Evolutionary conservation across 2,329 filamentous ascomycete species (phyloP).

Genomic region (Madurella mycetomatis): DNA sequence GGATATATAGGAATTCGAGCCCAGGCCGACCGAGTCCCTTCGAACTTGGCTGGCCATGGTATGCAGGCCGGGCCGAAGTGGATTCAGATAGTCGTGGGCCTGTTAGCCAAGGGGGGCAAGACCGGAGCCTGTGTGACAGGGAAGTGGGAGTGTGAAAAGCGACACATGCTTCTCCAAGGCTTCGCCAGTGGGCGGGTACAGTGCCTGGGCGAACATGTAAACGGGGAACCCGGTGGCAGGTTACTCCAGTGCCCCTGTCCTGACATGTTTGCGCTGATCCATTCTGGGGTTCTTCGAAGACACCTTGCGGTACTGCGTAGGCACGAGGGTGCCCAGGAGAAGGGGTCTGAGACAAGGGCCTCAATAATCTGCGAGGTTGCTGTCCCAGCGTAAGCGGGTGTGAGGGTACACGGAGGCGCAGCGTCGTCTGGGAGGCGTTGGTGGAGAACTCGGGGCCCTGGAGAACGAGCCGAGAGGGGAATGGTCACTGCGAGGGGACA

Average conservation of each 20-base stretch:
- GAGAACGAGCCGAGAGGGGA: constrained; percentile 12
- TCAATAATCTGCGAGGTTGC: constrained; percentile 15
- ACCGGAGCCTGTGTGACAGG: constrained; percentile 13
- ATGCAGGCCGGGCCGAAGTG: constrained; percentile 17
- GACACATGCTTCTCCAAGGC: constrained; percentile 9
- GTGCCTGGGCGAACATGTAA: neutral
- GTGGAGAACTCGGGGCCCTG: constrained; percentile 14
- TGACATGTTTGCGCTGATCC: constrained; percentile 5
- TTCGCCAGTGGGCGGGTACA: constrained; percentile 4
- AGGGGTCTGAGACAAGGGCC: constrained; percentile 20
- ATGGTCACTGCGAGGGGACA: constrained; percentile 14
- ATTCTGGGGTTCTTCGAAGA: constrained; percentile 12
- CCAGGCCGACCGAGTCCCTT: constrained; percentile 9
- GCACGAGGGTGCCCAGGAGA: constrained; percentile 22
- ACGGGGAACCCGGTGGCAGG: neutral
- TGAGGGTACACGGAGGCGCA: constrained; percentile 5
- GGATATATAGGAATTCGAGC: constrained; percentile 30
- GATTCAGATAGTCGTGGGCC: constrained; percentile 14
- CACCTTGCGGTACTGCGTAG: constrained; percentile 11
- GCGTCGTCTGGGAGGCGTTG: constrained; percentile 3
- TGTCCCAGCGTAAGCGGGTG: neutral
- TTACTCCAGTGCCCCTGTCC: constrained; percentile 9
- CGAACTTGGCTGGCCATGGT: constrained; percentile 4
- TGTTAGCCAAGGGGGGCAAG: constrained; percentile 14
- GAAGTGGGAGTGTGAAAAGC: constrained; percentile 5